Evolutionary conservation across 2,329 filamentous ascomycete genomes (phyloP).

Genomic region (Exophiala bonariae): DNA sequence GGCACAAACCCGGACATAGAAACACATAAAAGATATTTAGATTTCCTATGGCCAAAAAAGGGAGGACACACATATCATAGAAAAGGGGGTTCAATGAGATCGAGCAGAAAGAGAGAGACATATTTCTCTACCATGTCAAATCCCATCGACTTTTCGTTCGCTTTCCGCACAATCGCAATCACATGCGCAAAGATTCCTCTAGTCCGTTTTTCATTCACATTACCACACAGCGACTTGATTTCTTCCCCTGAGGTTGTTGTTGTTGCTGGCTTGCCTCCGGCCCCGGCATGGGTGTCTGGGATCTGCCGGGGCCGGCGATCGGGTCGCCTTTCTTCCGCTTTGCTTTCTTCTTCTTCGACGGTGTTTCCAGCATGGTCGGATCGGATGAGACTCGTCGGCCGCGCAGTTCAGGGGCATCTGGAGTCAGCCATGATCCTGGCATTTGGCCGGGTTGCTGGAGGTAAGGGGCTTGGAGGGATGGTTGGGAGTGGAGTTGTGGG

Average conservation of each 20-base stretch:
- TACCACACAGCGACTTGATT: conserved; percentile 22
- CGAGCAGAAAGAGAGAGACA: too few relatives aligned
- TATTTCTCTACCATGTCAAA: too few relatives aligned
- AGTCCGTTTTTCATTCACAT: conserved; percentile 14
- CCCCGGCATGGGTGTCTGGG: conserved; percentile 14
- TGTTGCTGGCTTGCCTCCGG: too few relatives aligned
- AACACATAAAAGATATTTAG: too few relatives aligned
- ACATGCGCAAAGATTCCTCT: too few relatives aligned
- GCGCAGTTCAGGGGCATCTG: background rate
- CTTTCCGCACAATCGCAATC: too few relatives aligned
- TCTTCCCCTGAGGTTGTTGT: conserved; percentile 16
- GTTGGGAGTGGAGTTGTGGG: background rate
- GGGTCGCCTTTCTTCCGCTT: conserved; percentile 12
- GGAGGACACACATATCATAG: too few relatives aligned
- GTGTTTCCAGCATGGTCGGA: background rate
- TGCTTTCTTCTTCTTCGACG: conserved; percentile 14
- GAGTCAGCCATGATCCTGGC: conserved; percentile 6
- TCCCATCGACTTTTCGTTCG: too few relatives aligned
- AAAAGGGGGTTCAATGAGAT: too few relatives aligned
- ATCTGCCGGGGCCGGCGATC: conserved; percentile 5
- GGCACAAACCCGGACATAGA: too few relatives aligned
- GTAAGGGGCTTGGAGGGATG: background rate
- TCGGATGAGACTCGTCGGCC: conserved; percentile 6
- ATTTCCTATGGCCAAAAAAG: too few relatives aligned
- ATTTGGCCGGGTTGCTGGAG: background rate